Evolutionary conservation across 176 grass and related monocot genomes (phyloP).

Genomic region (Bonia amplexicaulis): DNA sequence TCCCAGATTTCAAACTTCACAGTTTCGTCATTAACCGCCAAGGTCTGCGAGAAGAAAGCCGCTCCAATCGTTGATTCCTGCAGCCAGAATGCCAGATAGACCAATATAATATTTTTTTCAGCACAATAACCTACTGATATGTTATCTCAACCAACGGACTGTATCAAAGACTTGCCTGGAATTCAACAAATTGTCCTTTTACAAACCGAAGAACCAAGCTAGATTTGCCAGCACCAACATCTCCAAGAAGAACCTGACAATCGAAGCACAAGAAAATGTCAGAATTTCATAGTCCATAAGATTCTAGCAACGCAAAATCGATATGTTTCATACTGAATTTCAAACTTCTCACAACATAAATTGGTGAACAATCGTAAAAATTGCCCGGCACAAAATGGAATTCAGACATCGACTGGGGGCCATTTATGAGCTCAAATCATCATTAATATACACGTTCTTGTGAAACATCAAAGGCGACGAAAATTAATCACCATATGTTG

Average conservation of each 20-base stretch:
- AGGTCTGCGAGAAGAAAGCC: slow-evolving; percentile 89
- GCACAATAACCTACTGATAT: background rate
- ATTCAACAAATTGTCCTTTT: slow-evolving; percentile 93
- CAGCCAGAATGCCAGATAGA: background rate
- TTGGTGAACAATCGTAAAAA: background rate
- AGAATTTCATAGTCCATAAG: background rate
- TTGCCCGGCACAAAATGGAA: background rate
- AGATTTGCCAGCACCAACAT: slow-evolving; percentile 92
- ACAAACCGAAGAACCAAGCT: slow-evolving; percentile 94
- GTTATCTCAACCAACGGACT: background rate
- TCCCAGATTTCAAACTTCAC: slow-evolving; percentile 99
- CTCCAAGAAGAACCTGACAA: slow-evolving; percentile 82
- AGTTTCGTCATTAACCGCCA: slow-evolving; percentile 79
- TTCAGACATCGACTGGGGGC: background rate
- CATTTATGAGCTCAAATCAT: slow-evolving; percentile 2
- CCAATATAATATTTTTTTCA: background rate
- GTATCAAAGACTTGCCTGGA: slow-evolving; percentile 47
- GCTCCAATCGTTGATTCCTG: slow-evolving; percentile 97
- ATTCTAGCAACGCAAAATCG: slow-evolving; percentile 2
- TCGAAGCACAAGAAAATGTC: background rate
- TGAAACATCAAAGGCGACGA: background rate
- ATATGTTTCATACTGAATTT: background rate
- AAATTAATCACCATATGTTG: background rate
- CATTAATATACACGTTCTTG: background rate
- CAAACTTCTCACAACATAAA: background rate